A percentile compares a stretch with the other conserved stretches of the same genome.
phyloP scores from a whole-genome alignment of 495 filamentous ascomycete species.

The Rostrohypoxylon terebratum region DNA sequence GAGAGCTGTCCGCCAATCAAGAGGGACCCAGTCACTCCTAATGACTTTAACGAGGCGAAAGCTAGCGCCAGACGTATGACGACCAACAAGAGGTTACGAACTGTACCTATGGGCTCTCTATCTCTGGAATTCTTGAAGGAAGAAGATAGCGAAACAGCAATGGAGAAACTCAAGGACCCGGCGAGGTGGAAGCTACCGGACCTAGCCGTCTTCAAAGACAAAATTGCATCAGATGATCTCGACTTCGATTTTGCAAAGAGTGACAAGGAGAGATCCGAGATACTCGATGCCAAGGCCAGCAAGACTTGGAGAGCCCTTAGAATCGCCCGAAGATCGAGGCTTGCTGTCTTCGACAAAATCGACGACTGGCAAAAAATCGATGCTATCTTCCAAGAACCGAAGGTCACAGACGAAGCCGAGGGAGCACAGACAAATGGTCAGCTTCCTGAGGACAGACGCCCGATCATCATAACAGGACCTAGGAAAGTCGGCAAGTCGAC shows the following conservation, averaged over 20 bases:
- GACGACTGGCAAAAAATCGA: constrained; percentile 79
- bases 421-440: constrained; percentile 44
- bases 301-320: constrained; percentile 90
- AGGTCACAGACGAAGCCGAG: constrained; percentile 34
- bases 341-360: constrained; percentile 84
- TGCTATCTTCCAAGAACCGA: constrained; percentile 61
- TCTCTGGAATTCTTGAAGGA: constrained; percentile 82
- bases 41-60: constrained; percentile 74
- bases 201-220: constrained; percentile 62
- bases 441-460: constrained; percentile 56
- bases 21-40: constrained; percentile 71
- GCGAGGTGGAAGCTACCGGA: constrained; percentile 60
- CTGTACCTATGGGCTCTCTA: constrained; percentile 75
- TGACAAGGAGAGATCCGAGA: constrained; percentile 74
- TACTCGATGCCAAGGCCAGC: constrained; percentile 77
- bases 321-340: constrained; percentile 75
- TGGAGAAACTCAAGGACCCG: constrained; percentile 62
- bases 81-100: constrained; percentile 72
- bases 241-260: constrained; percentile 83
- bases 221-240: constrained; percentile 77
- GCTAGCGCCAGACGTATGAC: constrained; percentile 71
- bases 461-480: constrained; percentile 62
- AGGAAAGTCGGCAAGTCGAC: constrained; percentile 54
- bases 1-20: constrained; percentile 91
- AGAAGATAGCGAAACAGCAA: constrained; percentile 57